Evolutionary conservation across 352 stramenopile species (phyloP), one percentile per base, ranked within the genome.

Genomic region (Phytophthora idaei): DNA sequence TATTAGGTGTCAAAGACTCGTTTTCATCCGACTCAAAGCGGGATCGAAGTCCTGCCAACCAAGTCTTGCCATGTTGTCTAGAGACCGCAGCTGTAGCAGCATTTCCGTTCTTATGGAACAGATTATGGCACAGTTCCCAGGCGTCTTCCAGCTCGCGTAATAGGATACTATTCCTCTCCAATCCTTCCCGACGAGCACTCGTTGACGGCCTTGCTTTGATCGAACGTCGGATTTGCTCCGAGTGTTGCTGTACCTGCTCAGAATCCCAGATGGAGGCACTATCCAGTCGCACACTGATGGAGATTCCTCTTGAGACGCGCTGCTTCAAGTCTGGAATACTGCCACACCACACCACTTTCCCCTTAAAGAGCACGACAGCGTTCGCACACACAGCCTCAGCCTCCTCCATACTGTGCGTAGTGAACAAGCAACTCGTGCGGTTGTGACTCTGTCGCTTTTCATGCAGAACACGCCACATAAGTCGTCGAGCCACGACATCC

Each of bases 321-420:
- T 93, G 85, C 48, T 95, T 95, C 45, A 95, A 73, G 46, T 90
- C 81, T 1, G 81, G 81, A 54, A 95, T 93, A 54, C 85, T 93
- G 48, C 87, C 87, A 25, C 67, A 79, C 85, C 85, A 95, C 31
- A 93, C 87, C 5, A 86, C 36, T 29, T 82, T 83, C 9, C 87
- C 85, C 46, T 91, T 91, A 59, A 82, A 81, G 5, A 95, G 66
- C 48, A 95, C 84, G 15, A 95, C 75, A 1, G 87, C 87, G 46
- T 93, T 93, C 4, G 85, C 85, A 53, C 87, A 95, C 47, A 95
- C 87, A 5, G 87, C 85, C 32, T 95, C 87, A 3, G 87, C 85
- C 49, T 95, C 87, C 55, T 95, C 87, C 83, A 95, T 93, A 36
- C 87, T 93, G 63, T 95, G 87, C 4, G 87, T 95, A 28, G 87